Evolutionary conservation across 2,329 filamentous ascomycete species (phyloP).

Genomic region (Fusarium citri): DNA sequence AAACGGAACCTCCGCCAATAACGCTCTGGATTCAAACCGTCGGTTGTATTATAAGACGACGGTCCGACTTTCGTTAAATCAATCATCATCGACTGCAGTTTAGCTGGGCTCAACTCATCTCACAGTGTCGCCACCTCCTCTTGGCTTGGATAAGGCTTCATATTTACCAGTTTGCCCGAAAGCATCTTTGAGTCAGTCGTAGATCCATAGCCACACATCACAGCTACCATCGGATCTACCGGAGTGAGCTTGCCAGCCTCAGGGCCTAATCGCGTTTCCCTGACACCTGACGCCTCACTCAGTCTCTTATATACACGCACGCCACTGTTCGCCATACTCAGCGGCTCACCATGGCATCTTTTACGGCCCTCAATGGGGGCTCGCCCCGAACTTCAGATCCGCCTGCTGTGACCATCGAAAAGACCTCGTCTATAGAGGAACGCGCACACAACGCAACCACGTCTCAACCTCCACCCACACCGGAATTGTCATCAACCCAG

Average conservation of each 20-base stretch:
- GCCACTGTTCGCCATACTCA: not conserved
- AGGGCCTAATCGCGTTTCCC: conserved; percentile 5
- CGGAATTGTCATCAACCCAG: conserved; percentile 48
- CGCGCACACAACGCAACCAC: conserved; percentile 44
- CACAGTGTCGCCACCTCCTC: conserved; percentile 15
- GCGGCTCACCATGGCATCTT: conserved; percentile 59
- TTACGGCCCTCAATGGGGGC: conserved; percentile 64
- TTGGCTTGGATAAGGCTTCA: not conserved
- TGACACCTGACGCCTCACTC: conserved; percentile 4
- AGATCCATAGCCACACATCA: conserved; percentile 15
- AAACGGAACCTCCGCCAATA: conserved; percentile 5
- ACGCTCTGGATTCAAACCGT: conserved; percentile 9
- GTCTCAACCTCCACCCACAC: conserved; percentile 43
- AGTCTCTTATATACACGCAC: not conserved
- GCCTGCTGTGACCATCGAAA: conserved; percentile 47
- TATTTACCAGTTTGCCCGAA: not conserved
- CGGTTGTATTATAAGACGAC: conserved; percentile 11
- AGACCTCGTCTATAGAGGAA: conserved; percentile 51
- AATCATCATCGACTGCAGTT: conserved; percentile 9
- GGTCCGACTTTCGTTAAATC: conserved; percentile 11
- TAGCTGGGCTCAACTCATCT: conserved; percentile 6
- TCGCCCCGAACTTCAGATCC: conserved; percentile 59
- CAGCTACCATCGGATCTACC: conserved; percentile 31
- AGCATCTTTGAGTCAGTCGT: conserved; percentile 5
- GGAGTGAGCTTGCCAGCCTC: conserved; percentile 15